These are phyloP conservation scores for Phytophthora capsici DNA, from an alignment of 352 stramenopile genomes.

Conservation along the genomic window DNA sequence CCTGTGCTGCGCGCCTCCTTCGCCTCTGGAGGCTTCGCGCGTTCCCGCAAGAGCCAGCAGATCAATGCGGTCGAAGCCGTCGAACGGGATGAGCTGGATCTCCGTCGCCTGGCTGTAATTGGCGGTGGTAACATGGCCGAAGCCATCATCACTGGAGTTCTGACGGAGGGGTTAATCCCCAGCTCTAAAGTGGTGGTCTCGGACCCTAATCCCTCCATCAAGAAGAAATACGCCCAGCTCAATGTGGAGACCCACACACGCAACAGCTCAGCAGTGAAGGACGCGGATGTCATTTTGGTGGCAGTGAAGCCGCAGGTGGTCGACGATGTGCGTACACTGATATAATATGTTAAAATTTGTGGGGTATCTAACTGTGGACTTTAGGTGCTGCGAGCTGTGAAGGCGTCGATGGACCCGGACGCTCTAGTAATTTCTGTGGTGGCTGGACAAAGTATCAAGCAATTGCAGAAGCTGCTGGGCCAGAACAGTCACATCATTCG, in stretches of 20 bases:
- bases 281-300: slow-evolving; percentile 92
- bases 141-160: slow-evolving; percentile 84
- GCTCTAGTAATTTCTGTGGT: slow-evolving; percentile 87
- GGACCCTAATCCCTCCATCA: slow-evolving; percentile 74
- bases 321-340: slow-evolving; percentile 55
- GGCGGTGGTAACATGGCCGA: slow-evolving; percentile 92
- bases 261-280: slow-evolving; percentile 67
- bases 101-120: slow-evolving; percentile 77
- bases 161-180: slow-evolving; percentile 70
- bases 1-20: slow-evolving; percentile 1
- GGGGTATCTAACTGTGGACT: not conserved
- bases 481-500: slow-evolving; percentile 87
- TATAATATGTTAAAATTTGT: not conserved
- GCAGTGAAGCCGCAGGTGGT: slow-evolving; percentile 96
- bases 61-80: not conserved
- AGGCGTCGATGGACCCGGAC: slow-evolving; percentile 56
- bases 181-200: slow-evolving; percentile 81
- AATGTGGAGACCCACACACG: slow-evolving; percentile 66
- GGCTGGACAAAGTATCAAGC: slow-evolving; percentile 81
- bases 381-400: slow-evolving; percentile 74
- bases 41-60: slow-evolving; percentile 28
- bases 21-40: slow-evolving; percentile 28
- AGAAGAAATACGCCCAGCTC: slow-evolving; percentile 65
- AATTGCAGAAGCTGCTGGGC: slow-evolving; percentile 64
- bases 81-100: slow-evolving; percentile 34